A percentile compares a stretch with the other conserved stretches of the same genome.
These are phyloP conservation scores for Monosporascus sp. DNA, from an alignment of 2,329 filamentous ascomycete genomes.

Conservation along the genomic window DNA sequence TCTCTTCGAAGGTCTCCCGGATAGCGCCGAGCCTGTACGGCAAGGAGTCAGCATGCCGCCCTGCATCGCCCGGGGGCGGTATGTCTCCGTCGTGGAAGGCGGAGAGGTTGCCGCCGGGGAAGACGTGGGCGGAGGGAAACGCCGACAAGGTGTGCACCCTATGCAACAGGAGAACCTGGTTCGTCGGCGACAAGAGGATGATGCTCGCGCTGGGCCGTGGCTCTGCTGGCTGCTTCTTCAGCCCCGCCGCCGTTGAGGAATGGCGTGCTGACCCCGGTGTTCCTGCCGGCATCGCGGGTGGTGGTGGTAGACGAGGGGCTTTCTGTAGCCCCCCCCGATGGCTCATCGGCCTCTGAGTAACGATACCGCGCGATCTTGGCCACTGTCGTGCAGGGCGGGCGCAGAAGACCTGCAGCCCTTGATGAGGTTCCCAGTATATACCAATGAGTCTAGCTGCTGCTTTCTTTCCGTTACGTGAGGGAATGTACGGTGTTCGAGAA, in stretches of 20 bases:
- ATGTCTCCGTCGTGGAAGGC: constrained; percentile 66
- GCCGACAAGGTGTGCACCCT: constrained; percentile 76
- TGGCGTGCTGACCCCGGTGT: no score
- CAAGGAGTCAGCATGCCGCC: constrained; percentile 62
- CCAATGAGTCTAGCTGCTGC: no score
- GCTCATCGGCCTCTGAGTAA: no score
- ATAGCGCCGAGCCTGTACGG: constrained; percentile 80
- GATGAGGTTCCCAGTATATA: no score
- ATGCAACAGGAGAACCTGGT: constrained; percentile 83
- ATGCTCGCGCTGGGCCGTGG: constrained; percentile 53
- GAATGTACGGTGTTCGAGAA: no score
- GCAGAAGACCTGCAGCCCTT: no score
- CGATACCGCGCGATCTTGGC: no score
- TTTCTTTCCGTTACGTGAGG: no score
- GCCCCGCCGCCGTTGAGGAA: constrained; percentile 1
- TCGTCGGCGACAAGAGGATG: constrained; percentile 76
- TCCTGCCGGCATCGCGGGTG: no score
- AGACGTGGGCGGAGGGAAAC: constrained; percentile 90
- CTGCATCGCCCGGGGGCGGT: constrained; percentile 38
- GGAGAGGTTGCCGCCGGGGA: constrained; percentile 84
- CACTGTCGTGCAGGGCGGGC: no score
- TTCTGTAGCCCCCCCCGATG: no score
- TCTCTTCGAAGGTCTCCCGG: constrained; percentile 92
- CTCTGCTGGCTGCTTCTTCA: constrained; percentile 31
- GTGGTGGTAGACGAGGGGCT: no score